Evolutionary conservation across 495 filamentous ascomycete genomes (phyloP), one percentile per base, ranked within the genome.

Genomic region (Neurospora terricola): DNA sequence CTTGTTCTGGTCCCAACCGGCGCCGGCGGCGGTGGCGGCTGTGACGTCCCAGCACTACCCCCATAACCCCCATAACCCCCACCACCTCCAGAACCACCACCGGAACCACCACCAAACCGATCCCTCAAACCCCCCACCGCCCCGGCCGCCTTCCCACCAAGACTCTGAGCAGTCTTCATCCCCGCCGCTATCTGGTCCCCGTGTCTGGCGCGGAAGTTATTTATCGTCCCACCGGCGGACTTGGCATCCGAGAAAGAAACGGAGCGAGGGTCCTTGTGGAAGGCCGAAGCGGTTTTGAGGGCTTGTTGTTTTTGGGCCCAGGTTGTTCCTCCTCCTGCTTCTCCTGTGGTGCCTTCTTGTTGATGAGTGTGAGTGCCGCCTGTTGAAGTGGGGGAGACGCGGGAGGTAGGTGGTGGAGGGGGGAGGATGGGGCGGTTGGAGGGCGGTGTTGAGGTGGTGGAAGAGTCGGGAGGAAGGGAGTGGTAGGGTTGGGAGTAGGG

Each of bases 131-230:
- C 7, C 14, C 54, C 27, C 23, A 34, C 27, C 14, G 54, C 54
- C 1, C 54, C 27, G 0, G 23, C 54, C 6, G 54, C 54, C 14
- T 87, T 90, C 71, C 86, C 82, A 40, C 87, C 85, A 74, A 91
- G 70, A 1, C 83, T 85, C 68, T 86, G 86, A 16, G 89, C 88
- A n/a, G 85, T 86, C 77, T 87, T 83, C 79, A 87, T 84, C 0
- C 92, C 93, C 9, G 87, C 82, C 3, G 90, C 86, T 8, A 94
- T 89, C 77, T 94, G 90, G 36, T 90, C 91, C 6, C 89, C 89
- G 79, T 94, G 91, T 69, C 90, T 75, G 79, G 92, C 89, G 27
- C 91, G 90, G 77, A 94, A 93, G 75, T 90, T 92, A 70, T 89
- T 89, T 12, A 88, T 84, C 34, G 91, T 90, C n/a, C 84, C 83